Percentiles rank a stretch among this genome's conserved stretches.
These are phyloP conservation scores for Penicillium herquei DNA, from an alignment of 495 filamentous ascomycete genomes.

Conservation along the genomic window DNA sequence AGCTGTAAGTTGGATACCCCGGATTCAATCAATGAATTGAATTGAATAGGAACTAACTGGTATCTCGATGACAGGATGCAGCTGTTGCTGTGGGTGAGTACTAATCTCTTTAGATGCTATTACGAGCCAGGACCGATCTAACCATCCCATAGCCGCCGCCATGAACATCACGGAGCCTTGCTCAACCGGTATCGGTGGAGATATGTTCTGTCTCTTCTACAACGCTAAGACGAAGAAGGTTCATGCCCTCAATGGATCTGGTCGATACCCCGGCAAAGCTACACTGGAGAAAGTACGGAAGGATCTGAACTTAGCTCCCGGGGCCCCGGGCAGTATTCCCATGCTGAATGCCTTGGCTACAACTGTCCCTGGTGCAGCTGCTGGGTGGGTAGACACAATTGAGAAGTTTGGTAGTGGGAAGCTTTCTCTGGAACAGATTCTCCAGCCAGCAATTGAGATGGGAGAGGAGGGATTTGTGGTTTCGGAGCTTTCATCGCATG, in stretches of 20 bases:
- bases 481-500: slow-evolving; percentile 69
- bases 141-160: slow-evolving; percentile 58
- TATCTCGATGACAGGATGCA: slow-evolving; percentile 63
- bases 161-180: slow-evolving; percentile 92
- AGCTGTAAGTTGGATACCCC: slow-evolving; percentile 58
- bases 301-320: slow-evolving; percentile 65
- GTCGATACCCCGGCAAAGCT: slow-evolving; percentile 67
- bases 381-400: slow-evolving; percentile 92
- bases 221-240: slow-evolving; percentile 77
- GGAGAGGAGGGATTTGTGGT: slow-evolving; percentile 91
- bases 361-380: slow-evolving; percentile 86
- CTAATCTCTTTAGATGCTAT: background rate
- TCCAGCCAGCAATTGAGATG: slow-evolving; percentile 80
- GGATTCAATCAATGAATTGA: background rate
- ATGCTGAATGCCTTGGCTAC: slow-evolving; percentile 75
- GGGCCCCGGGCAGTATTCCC: slow-evolving; percentile 63
- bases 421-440: slow-evolving; percentile 71
- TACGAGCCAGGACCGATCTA: background rate
- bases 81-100: slow-evolving; percentile 74
- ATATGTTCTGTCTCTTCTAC: slow-evolving; percentile 98
- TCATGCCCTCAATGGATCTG: slow-evolving; percentile 86
- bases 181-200: slow-evolving; percentile 94
- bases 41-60: background rate
- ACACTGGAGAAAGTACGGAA: slow-evolving; percentile 68
- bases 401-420: slow-evolving; percentile 90